These are phyloP conservation scores for Bacterosira constricta DNA, from an alignment of 108 stramenopile genomes.

Conservation along the genomic window DNA sequence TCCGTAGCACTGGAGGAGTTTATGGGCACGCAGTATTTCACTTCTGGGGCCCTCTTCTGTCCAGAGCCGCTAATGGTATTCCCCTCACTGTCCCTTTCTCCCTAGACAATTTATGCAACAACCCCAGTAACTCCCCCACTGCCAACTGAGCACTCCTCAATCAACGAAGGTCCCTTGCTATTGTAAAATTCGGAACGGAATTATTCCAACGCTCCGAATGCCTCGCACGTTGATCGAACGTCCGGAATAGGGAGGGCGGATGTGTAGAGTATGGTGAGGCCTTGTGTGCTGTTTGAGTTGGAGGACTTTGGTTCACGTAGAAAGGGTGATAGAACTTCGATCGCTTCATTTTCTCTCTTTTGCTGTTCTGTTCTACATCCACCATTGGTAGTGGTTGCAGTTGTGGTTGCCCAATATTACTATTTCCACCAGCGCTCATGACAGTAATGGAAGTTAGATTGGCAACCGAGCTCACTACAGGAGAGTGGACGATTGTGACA, in stretches of 20 bases:
- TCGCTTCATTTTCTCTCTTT: constrained; percentile 21
- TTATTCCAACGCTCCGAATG: constrained; percentile 66
- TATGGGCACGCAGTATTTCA: constrained; percentile 78
- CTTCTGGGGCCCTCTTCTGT: constrained; percentile 50
- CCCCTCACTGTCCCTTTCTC: background rate
- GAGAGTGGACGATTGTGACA: constrained; percentile 18
- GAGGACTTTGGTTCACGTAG: constrained; percentile 16
- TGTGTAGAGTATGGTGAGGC: constrained; percentile 65
- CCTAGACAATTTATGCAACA: constrained; percentile 30
- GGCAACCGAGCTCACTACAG: background rate
- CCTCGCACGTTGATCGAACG: constrained; percentile 72
- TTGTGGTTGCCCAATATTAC: background rate
- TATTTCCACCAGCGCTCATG: background rate
- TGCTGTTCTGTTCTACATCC: constrained; percentile 27
- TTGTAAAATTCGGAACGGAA: constrained; percentile 80
- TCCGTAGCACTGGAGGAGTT: constrained; percentile 75
- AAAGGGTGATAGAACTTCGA: constrained; percentile 30
- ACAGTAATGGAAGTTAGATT: background rate
- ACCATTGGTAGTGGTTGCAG: background rate
- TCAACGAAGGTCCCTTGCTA: constrained; percentile 77
- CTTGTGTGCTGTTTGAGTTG: constrained; percentile 41
- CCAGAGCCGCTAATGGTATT: constrained; percentile 12
- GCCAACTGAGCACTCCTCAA: constrained; percentile 75
- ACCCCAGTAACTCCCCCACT: constrained; percentile 59
- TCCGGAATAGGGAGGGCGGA: constrained; percentile 49